Conservation (phyloP, 2,329 filamentous ascomycete species). For the Trichophyton mentagrophytes region DNA sequence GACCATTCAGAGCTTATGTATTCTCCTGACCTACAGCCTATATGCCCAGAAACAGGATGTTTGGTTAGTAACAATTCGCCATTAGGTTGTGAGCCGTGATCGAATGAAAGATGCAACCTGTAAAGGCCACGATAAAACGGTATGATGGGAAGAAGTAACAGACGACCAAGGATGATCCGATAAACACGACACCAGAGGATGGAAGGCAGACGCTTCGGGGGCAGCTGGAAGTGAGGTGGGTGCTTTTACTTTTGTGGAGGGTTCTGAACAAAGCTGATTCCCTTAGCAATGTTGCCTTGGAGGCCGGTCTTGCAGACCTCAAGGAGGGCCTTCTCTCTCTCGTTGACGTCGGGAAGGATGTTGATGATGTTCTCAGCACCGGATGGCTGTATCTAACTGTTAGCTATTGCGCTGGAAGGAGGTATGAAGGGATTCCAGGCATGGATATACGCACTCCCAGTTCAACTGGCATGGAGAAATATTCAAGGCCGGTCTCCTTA, state of each 20-base stretch:
- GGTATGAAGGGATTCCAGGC: constrained; percentile 4
- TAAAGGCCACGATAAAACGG: not conserved
- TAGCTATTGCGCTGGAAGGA: constrained; percentile 13
- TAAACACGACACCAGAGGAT: constrained; percentile 8
- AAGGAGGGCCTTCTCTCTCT: constrained; percentile 80
- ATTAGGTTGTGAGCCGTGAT: not conserved
- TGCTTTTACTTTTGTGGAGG: constrained; percentile 70
- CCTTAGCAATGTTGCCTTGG: constrained; percentile 89
- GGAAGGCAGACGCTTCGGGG: not conserved
- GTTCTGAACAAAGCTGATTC: constrained; percentile 77
- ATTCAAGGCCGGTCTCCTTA: constrained; percentile 74
- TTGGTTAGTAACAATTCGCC: not conserved
- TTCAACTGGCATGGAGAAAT: constrained; percentile 92
- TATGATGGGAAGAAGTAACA: not conserved
- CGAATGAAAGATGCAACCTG: not conserved
- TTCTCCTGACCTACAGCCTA: not conserved
- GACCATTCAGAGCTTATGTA: not conserved
- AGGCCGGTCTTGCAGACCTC: constrained; percentile 62
- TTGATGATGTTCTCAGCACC: constrained; percentile 80
- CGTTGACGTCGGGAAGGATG: constrained; percentile 61
- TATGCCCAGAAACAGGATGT: not conserved
- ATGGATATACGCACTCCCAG: constrained; percentile 61
- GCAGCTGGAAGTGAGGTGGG: constrained; percentile 10
- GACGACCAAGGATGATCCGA: not conserved
- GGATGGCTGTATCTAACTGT: constrained; percentile 46